These are phyloP conservation scores for Tolypocladium sp. DNA, from an alignment of 2,329 filamentous ascomycete species.

Conservation along the genomic window DNA sequence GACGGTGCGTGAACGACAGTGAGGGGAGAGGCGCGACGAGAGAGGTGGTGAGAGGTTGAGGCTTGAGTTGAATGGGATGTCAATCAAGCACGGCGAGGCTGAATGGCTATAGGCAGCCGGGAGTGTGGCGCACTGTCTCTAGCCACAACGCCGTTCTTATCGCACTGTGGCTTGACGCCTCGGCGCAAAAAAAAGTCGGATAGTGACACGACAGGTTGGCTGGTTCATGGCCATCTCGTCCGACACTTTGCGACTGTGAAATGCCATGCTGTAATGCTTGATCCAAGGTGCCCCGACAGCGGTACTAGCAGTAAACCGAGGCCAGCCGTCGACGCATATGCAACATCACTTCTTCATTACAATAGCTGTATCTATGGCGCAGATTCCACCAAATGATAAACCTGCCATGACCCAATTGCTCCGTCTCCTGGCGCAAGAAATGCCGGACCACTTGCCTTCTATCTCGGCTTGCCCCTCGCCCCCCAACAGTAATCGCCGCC, in stretches of 20 bases:
- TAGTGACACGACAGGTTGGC: background rate
- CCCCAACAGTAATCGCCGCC: background rate
- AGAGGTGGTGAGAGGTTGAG: background rate
- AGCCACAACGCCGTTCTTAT: background rate
- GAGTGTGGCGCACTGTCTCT: background rate
- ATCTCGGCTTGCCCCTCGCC: background rate
- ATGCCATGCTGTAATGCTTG: no score
- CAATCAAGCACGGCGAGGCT: background rate
- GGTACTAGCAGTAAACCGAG: background rate
- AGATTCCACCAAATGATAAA: background rate
- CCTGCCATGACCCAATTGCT: conserved; percentile 2
- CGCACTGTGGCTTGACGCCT: background rate
- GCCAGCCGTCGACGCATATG: background rate
- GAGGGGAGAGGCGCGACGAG: background rate
- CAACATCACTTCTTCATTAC: conserved; percentile 1
- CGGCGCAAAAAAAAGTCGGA: background rate
- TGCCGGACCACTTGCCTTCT: background rate
- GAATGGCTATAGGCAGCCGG: background rate
- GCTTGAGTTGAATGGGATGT: background rate
- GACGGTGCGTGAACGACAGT: background rate
- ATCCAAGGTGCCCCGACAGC: no score
- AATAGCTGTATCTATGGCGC: conserved; percentile 4
- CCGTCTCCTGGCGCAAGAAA: conserved; percentile 1
- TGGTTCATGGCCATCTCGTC: background rate
- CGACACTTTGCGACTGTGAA: background rate